Evolutionary conservation across 371 early-diverging fungal genomes (phyloP), one percentile per base, ranked within the genome.

Genomic region (Syncephalastrum sp.): DNA sequence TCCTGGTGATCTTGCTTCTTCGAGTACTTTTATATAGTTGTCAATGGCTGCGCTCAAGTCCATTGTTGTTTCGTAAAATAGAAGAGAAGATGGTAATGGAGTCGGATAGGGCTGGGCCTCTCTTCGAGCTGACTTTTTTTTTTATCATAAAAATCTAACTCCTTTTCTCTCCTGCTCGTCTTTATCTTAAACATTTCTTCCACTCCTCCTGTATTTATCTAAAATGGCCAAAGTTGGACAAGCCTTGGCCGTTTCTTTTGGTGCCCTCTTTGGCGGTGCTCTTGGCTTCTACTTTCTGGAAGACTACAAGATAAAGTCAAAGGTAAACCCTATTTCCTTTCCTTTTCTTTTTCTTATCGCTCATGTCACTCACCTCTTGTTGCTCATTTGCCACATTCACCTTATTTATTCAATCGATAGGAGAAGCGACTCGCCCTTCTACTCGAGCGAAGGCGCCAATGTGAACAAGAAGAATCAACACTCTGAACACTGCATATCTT

Each of bases 221-320:
- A 49, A 4, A 17, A 70, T 70, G 74, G 50, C 64, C 21, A 70
- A 63, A 47, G 45, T 74, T 29, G 56, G 62, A 48, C 65, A 74
- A 61, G 74, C 70, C 42, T 59, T 74, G 23, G 68, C 70, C 5
- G 72, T 74, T 42, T 74, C 74, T 5, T 67, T 77, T 59, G 78
- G 78, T 49, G 74, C 78, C 4, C 60, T 77, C 45, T 61, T 70
- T 38, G 78, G 78, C 42, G 78, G 78, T 58, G 78, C 69, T 6
- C 64, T 61, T 33, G 78, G 78, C 1, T 77, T 77, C 25, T 77
- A 74, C 38, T 55, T 68, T 21, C 56, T 77, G 49, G 78, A 77
- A 61, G 68, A 65, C 64, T 77, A 77, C 60, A 77, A 77, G 59
- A 74, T 77, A 42, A 69, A 68, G 41, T 63, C 72, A 7, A 77